Evolutionary conservation across 2,329 filamentous ascomycete genomes (phyloP), one percentile per base, ranked within the genome.

Genomic region (Exophiala bonariae): DNA sequence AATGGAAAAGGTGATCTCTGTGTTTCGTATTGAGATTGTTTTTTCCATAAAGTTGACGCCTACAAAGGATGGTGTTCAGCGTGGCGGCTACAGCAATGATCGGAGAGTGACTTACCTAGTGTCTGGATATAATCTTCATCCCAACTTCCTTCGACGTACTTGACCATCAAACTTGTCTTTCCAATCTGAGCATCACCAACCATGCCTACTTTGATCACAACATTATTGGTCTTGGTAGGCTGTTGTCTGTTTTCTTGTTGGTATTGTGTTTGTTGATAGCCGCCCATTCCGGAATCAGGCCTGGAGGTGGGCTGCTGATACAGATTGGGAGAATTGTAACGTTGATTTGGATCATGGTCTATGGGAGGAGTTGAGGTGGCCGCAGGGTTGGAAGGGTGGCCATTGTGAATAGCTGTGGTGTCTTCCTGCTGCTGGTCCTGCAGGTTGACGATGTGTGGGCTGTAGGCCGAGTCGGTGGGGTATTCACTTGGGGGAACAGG

Each of bases 11-110:
- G 93, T 99, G 69, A 99, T 99, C 72, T 99, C 93, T 13, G 93
- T 99, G 72, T 99, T 99, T 54, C 93, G 87, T 70, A 99, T 99
- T 54, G 89, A 95, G 66, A 99, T 99, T 28, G 93, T 99, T 79
- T 99, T 99, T 70, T 99, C 93, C 93, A 99, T 99, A 72, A 99
- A 99, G 71, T 99, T 99, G 71, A 99, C 93, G 59, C 93, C 82
- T 86, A 59, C n/a, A 63, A 20, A 63, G 59, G 19, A 18, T 47
- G 31, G 43, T 43, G 41, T 18, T 56, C 36, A 43, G 50, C 20
- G 18, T 26, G 16, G 26, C 11, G 11, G 18, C 11, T 38, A 28
- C 35, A 19, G 19, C n/a, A n/a, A n/a, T n/a, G n/a, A n/a, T n/a
- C n/a, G n/a, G n/a, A n/a, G n/a, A n/a, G n/a, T n/a, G n/a, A n/a